Evolutionary conservation across 1,139 yeast species (phyloP), one percentile per base, ranked within the genome.

Genomic region (Pichia sp.): DNA sequence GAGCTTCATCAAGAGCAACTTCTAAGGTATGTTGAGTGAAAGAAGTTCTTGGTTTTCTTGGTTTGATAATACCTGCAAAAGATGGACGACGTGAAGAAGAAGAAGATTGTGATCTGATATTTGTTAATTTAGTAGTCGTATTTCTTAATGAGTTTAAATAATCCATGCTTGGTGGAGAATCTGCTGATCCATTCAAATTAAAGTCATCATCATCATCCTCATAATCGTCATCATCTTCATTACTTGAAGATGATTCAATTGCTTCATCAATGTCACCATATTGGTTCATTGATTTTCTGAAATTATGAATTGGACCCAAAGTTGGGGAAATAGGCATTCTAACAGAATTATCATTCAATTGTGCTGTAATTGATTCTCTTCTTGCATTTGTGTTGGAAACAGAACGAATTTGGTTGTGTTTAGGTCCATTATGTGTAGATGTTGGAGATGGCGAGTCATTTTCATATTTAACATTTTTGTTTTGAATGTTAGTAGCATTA

Each of bases 331-430:
- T 43, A 16, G 82, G 82, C 8, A 78, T 60, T 50, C 67, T 70
- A 25, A 73, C 57, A 55, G 69, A 71, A 60, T 77, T 81, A 55
- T 75, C 78, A 25, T 70, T 65, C 41, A 63, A 64, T 34, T 70
- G 64, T 55, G 70, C 73, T 25, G 84, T 76, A 46, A 81, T 80
- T 25, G 82, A 74, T 56, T 79, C 83, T 53, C 86, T 68, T 59
- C 82, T 58, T 4, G 16, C 11, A 37, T 45, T 25, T n/a, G 42
- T 36, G n/a, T 51, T 39, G 63, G 74, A 52, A 61, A 68, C 43
- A 63, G 73, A 53, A 60, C 71, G 39, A 12, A 20, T 22, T 23
- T 42, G 11, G 13, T 35, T 35, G 22, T 20, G 13, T 13, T 35
- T 35, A 13, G 25, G 22, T 13, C 7, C 25, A 27, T 29, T 42